Conservation (phyloP, 208 protist species). For the Leptomonas pyrrhocoris region DNA sequence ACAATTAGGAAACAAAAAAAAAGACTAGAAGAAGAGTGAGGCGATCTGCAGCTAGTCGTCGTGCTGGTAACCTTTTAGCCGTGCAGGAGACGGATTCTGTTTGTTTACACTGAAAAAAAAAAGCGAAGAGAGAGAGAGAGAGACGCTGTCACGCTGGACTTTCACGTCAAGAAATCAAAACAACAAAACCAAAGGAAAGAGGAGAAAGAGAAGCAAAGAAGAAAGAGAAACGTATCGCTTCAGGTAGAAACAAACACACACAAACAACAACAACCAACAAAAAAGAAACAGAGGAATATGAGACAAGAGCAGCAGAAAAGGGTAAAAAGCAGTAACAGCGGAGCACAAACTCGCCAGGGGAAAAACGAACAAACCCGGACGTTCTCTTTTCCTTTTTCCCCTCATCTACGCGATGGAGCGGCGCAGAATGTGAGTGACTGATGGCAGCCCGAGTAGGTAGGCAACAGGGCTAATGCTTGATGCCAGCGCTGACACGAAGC, state of each 20-base stretch:
- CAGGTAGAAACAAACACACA: too few relatives aligned
- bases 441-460: constrained; percentile 52
- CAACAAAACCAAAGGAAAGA: too few relatives aligned
- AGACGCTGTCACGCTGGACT: too few relatives aligned
- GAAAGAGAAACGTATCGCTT: not conserved
- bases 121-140: too few relatives aligned
- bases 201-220: not conserved
- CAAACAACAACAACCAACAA: too few relatives aligned
- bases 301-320: not conserved
- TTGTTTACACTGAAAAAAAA: too few relatives aligned
- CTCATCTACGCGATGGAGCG: constrained; percentile 27
- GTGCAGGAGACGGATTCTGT: too few relatives aligned
- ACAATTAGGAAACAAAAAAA: too few relatives aligned
- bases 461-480: constrained; percentile 65
- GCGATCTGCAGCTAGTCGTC: too few relatives aligned
- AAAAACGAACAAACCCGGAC: not conserved
- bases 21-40: too few relatives aligned
- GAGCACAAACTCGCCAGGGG: not conserved
- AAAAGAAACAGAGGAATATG: constrained; percentile 7
- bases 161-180: too few relatives aligned
- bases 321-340: not conserved
- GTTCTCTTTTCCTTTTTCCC: not conserved
- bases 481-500: constrained; percentile 50
- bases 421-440: constrained; percentile 75
- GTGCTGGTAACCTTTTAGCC: too few relatives aligned